These are phyloP conservation scores for Xylaria digitata DNA, from an alignment of 2,329 filamentous ascomycete species.

Conservation along the genomic window DNA sequence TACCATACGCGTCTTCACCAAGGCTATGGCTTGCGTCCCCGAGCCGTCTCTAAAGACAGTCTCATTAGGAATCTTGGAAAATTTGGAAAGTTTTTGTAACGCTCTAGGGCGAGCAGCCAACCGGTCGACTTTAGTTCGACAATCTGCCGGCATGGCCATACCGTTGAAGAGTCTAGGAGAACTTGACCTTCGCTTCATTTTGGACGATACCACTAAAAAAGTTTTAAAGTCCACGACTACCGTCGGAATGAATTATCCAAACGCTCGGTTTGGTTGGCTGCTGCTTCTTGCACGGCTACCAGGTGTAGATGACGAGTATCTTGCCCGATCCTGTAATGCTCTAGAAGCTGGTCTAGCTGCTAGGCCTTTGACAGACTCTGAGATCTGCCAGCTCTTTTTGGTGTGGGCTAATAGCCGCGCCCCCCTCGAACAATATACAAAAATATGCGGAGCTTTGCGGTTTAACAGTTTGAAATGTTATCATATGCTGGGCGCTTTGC, in stretches of 20 bases:
- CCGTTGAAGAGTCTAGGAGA: constrained; percentile 37
- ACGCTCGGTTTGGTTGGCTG: constrained; percentile 45
- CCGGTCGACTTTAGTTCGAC: constrained; percentile 33
- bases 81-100: constrained; percentile 39
- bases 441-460: constrained; percentile 23
- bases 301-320: constrained; percentile 35
- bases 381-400: constrained; percentile 46
- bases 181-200: constrained; percentile 36
- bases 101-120: constrained; percentile 25
- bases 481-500: constrained; percentile 23
- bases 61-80: constrained; percentile 40
- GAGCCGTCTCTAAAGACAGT: constrained; percentile 30
- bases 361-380: constrained; percentile 36
- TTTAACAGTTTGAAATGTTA: constrained; percentile 28
- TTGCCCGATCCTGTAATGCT: constrained; percentile 38
- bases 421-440: constrained; percentile 26
- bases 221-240: constrained; percentile 31
- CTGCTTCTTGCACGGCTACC: constrained; percentile 47
- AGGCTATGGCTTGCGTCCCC: constrained; percentile 43
- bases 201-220: constrained; percentile 40
- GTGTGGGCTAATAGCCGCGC: constrained; percentile 35
- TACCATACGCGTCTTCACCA: constrained; percentile 42
- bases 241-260: constrained; percentile 24
- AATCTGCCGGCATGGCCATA: constrained; percentile 44
- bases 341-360: constrained; percentile 40